phyloP scores from a whole-genome alignment of 2,329 filamentous ascomycete species.

The Stenocarpella maydis region DNA sequence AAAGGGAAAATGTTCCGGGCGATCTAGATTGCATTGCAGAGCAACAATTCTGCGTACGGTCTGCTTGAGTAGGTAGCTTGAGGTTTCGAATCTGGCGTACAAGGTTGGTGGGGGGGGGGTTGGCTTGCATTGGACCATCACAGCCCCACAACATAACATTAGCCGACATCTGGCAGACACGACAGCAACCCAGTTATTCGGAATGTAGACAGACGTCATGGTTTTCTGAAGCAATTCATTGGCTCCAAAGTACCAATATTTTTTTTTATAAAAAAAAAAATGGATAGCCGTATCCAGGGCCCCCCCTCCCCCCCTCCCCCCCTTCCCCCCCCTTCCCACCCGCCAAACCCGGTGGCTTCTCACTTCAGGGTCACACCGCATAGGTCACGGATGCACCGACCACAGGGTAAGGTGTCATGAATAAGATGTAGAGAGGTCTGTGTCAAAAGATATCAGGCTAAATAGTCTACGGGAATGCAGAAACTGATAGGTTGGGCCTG shows the following conservation, averaged over 20 bases:
- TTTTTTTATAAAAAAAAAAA: too few relatives aligned
- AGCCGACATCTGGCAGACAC: slow-evolving; percentile 8
- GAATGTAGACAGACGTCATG: too few relatives aligned
- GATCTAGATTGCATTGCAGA: slow-evolving; percentile 14
- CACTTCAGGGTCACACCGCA: too few relatives aligned
- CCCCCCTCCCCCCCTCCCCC: too few relatives aligned
- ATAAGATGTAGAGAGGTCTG: not conserved
- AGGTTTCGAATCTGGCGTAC: not conserved
- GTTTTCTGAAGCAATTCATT: too few relatives aligned
- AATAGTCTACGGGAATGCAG: not conserved
- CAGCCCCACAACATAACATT: slow-evolving; percentile 8
- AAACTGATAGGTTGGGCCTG: not conserved
- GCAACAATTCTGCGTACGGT: slow-evolving; percentile 9
- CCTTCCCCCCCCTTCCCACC: too few relatives aligned
- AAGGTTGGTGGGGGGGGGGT: not conserved
- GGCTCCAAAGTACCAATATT: too few relatives aligned
- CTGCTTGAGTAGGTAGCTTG: too few relatives aligned
- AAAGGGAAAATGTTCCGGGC: not conserved
- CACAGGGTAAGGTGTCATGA: not conserved
- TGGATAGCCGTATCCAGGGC: too few relatives aligned
- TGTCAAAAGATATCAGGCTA: not conserved
- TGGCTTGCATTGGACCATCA: not conserved
- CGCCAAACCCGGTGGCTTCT: too few relatives aligned
- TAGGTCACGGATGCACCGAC: not conserved
- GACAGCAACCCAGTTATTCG: not conserved